These are phyloP conservation scores for Colletotrichum endophyticum DNA, from an alignment of 2,329 filamentous ascomycete genomes.

Conservation along the genomic window DNA sequence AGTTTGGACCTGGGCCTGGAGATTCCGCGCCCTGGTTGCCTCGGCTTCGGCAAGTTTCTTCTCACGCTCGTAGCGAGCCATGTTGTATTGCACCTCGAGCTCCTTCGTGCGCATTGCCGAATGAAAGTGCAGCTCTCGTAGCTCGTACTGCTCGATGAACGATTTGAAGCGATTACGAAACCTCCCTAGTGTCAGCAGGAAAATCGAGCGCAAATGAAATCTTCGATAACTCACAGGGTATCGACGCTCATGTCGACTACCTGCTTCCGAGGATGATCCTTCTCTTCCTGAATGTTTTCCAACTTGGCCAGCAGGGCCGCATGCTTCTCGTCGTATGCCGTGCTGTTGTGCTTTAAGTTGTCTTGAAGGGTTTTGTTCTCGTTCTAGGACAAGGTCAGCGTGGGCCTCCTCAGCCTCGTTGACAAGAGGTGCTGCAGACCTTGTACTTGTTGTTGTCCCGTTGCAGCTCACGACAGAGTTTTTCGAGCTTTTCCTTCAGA, in stretches of 20 bases:
- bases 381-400: constrained; percentile 56
- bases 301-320: constrained; percentile 82
- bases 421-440: constrained; percentile 54
- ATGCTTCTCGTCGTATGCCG: constrained; percentile 84
- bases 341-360: constrained; percentile 80
- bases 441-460: constrained; percentile 99
- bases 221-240: constrained; percentile 12
- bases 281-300: constrained; percentile 86
- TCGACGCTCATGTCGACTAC: constrained; percentile 87
- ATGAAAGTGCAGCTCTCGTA: constrained; percentile 93
- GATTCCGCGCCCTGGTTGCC: constrained; percentile 76
- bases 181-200: constrained; percentile 55
- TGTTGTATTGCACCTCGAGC: constrained; percentile 90
- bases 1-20: constrained; percentile 90
- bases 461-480: constrained; percentile 90
- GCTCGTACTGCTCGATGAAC: constrained; percentile 94
- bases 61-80: constrained; percentile 87
- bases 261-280: constrained; percentile 81
- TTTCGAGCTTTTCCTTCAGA: constrained; percentile 96
- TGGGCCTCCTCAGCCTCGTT: not conserved
- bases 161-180: constrained; percentile 91
- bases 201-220: not conserved
- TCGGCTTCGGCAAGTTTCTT: constrained; percentile 88
- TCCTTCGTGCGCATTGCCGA: constrained; percentile 93
- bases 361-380: constrained; percentile 94